Conservation (phyloP, 2,329 filamentous ascomycete species). For the Gliomastix tumulicola region DNA sequence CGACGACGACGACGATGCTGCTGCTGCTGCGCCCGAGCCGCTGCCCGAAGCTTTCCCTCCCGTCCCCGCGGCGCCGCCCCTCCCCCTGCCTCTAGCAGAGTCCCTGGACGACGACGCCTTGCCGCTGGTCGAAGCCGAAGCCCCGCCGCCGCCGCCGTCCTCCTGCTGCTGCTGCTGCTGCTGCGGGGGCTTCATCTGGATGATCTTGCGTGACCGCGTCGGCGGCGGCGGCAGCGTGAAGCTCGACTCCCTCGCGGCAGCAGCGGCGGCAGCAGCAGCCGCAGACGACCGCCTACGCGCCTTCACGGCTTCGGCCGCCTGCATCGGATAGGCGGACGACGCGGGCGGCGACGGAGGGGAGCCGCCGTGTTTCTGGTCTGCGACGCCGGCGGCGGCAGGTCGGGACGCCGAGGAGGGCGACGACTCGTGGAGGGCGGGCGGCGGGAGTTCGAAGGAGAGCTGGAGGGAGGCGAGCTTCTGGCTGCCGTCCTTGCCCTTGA, state of each 20-base stretch:
- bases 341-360: conserved; percentile 3
- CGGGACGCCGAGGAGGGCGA: conserved; percentile 36
- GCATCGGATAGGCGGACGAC: conserved; percentile 32
- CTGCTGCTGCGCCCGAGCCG: conserved; percentile 6
- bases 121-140: conserved; percentile 8
- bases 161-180: conserved; percentile 17
- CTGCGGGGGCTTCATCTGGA: conserved; percentile 81
- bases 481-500: conserved; percentile 64
- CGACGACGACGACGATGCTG: conserved; percentile 8
- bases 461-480: conserved; percentile 55
- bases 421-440: conserved; percentile 58
- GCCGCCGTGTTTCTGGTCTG: conserved; percentile 2
- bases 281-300: conserved; percentile 44
- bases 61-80: too few relatives aligned
- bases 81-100: too few relatives aligned
- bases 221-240: conserved; percentile 89
- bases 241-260: conserved; percentile 42
- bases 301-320: conserved; percentile 44
- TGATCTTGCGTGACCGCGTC: conserved; percentile 89
- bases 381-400: too few relatives aligned
- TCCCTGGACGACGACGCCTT: conserved; percentile 2
- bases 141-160: too few relatives aligned
- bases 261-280: conserved; percentile 13
- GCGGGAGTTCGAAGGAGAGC: conserved; percentile 67
- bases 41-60: background rate